These are phyloP conservation scores for Talaromyces liani DNA, from an alignment of 495 filamentous ascomycete genomes.

Conservation along the genomic window DNA sequence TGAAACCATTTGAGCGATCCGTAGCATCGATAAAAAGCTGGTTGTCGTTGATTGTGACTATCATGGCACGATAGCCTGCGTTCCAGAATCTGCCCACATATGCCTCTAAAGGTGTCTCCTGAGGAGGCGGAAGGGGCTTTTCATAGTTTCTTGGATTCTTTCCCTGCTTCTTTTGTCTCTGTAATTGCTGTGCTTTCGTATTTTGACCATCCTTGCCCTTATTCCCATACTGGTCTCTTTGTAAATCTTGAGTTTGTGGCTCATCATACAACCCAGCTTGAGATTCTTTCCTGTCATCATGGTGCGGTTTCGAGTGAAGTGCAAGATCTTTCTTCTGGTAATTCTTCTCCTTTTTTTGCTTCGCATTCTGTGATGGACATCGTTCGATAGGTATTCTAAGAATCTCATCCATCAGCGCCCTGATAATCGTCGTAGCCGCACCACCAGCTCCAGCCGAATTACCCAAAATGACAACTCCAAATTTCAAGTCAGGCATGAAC, in stretches of 20 bases:
- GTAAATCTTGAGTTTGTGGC: not conserved
- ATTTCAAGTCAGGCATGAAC: slow-evolving; percentile 14
- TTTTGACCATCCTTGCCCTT: not conserved
- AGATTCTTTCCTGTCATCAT: not conserved
- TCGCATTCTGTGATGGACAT: not conserved
- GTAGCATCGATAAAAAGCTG: slow-evolving; percentile 26
- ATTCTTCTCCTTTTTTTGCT: not conserved
- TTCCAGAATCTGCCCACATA: slow-evolving; percentile 14
- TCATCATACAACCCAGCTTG: not conserved
- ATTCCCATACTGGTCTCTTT: not conserved
- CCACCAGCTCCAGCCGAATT: slow-evolving; percentile 10
- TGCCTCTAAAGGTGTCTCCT: slow-evolving; percentile 7
- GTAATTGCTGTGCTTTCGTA: not conserved
- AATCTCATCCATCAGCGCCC: slow-evolving; percentile 12
- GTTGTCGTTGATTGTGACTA: slow-evolving; percentile 15
- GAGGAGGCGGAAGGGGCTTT: not conserved
- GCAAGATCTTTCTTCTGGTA: not conserved
- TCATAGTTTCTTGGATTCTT: not conserved
- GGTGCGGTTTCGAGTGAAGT: not conserved
- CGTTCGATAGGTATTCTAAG: slow-evolving; percentile 5
- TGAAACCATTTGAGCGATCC: slow-evolving; percentile 22
- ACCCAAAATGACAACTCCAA: slow-evolving; percentile 14
- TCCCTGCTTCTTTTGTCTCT: not conserved
- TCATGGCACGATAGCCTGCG: slow-evolving; percentile 12
- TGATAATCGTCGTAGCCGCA: slow-evolving; percentile 6